These are phyloP conservation scores for Clitocybe nebularis DNA, from an alignment of 1,284 basidiomycete species.

Conservation along the genomic window DNA sequence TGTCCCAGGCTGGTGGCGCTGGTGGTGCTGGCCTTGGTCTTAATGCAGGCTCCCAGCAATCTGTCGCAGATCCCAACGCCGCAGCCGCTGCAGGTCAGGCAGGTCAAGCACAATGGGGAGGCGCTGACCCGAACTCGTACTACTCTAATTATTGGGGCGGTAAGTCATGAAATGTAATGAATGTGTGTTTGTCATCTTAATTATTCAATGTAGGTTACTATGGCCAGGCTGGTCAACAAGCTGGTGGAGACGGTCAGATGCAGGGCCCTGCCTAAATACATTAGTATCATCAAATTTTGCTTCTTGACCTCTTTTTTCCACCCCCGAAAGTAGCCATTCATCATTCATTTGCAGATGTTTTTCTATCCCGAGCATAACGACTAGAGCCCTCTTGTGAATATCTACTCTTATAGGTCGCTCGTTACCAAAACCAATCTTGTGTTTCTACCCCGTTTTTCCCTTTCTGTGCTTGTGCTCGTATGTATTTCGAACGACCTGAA, in stretches of 20 bases:
- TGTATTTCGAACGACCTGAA: conserved; percentile 16
- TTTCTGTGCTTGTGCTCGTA: conserved; percentile 8
- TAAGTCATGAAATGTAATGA: conserved; percentile 31
- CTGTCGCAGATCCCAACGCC: conserved; percentile 52
- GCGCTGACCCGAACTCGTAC: conserved; percentile 68
- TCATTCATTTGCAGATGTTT: conserved; percentile 12
- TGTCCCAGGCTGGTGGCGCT: conserved; percentile 56
- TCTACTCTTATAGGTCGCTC: conserved; percentile 16
- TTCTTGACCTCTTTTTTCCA: conserved; percentile 17
- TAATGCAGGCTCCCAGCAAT: conserved; percentile 46
- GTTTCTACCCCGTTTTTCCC: conserved; percentile 11
- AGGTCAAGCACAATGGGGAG: conserved; percentile 68
- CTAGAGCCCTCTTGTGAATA: conserved; percentile 2
- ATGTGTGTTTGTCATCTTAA: conserved; percentile 1
- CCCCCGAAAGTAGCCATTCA: conserved; percentile 21
- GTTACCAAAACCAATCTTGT: conserved; percentile 18
- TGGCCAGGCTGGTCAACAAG: conserved; percentile 61
- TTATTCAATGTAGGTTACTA: conserved; percentile 59
- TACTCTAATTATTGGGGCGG: conserved; percentile 84
- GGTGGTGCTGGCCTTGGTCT: conserved; percentile 53
- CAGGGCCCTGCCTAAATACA: conserved; percentile 49
- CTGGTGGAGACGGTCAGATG: conserved; percentile 55
- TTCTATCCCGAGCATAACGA: conserved; percentile 9
- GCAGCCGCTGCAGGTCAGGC: conserved; percentile 49
- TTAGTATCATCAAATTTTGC: conserved; percentile 22